A percentile compares a stretch with the other conserved stretches of the same genome.
These are phyloP conservation scores for Pelargonium fulgidum DNA, from an alignment of 441 rosid genomes.

Conservation along the genomic window DNA sequence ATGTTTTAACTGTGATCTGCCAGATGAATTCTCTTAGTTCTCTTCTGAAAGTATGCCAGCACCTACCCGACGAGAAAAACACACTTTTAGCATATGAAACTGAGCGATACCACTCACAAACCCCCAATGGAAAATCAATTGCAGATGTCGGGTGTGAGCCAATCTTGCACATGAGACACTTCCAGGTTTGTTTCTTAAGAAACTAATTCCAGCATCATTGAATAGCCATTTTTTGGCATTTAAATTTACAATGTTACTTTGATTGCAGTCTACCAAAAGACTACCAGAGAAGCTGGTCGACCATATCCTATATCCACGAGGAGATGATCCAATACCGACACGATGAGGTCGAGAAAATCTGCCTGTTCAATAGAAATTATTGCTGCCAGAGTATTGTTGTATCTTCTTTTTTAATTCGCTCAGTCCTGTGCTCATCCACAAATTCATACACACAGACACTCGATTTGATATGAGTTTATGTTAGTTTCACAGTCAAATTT, in stretches of 20 bases:
- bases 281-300: slow-evolving; percentile 47
- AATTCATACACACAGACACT: not conserved
- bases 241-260: slow-evolving; percentile 4
- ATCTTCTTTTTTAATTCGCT: no score
- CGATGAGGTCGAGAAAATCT: slow-evolving; percentile 7
- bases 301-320: slow-evolving; percentile 33
- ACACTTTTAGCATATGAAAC: slow-evolving; percentile 51
- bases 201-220: not conserved
- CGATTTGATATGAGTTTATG: not conserved
- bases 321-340: slow-evolving; percentile 16
- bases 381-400: no score
- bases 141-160: slow-evolving; percentile 96
- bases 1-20: slow-evolving; percentile 23
- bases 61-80: slow-evolving; percentile 51
- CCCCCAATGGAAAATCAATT: slow-evolving; percentile 70
- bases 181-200: slow-evolving; percentile 47
- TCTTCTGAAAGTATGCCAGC: slow-evolving; percentile 63
- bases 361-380: no score
- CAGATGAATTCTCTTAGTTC: slow-evolving; percentile 93
- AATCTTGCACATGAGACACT: slow-evolving; percentile 91
- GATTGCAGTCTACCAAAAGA: slow-evolving; percentile 51
- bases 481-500: not conserved
- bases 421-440: no score
- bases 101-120: slow-evolving; percentile 47
- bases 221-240: not conserved